These are phyloP conservation scores for Diaporthe capsici DNA, from an alignment of 2,329 filamentous ascomycete genomes.

Conservation along the genomic window DNA sequence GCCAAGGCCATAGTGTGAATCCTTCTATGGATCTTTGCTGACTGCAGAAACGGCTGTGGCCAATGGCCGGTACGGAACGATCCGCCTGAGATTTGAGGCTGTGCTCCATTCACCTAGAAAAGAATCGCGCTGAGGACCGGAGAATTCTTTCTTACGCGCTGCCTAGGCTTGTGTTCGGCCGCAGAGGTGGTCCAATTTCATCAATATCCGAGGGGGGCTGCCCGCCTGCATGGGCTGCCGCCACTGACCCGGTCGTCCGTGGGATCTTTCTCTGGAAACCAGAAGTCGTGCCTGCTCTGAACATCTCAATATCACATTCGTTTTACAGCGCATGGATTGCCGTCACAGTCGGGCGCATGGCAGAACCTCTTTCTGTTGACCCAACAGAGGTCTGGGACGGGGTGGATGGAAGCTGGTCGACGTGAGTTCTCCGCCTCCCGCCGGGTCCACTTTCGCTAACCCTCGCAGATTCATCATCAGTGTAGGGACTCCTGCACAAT, in stretches of 20 bases:
- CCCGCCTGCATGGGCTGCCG: not conserved
- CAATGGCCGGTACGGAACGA: slow-evolving; percentile 2
- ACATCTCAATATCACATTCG: not conserved
- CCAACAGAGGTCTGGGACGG: slow-evolving; percentile 18
- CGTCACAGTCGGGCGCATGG: not conserved
- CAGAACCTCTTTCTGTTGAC: slow-evolving; percentile 25
- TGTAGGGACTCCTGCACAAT: slow-evolving; percentile 18
- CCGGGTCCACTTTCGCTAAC: slow-evolving; percentile 4
- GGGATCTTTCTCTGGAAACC: not conserved
- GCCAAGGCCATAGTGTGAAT: slow-evolving; percentile 30
- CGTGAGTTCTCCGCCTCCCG: slow-evolving; percentile 1
- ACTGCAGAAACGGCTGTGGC: slow-evolving; percentile 13
- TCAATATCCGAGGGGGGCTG: slow-evolving; percentile 8
- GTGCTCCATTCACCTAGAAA: slow-evolving; percentile 17
- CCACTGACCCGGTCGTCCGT: not conserved
- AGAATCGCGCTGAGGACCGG: slow-evolving; percentile 24
- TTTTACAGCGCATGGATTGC: not conserved
- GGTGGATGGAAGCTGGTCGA: slow-evolving; percentile 21
- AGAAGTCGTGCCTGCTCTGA: not conserved
- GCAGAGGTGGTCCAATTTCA: slow-evolving; percentile 14
- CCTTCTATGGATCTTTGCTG: slow-evolving; percentile 20
- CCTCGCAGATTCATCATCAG: slow-evolving; percentile 11
- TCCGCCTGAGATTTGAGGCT: slow-evolving; percentile 22
- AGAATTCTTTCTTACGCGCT: slow-evolving; percentile 29
- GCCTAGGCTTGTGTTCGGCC: slow-evolving; percentile 17